These are phyloP conservation scores for Moniliella sp. DNA, from an alignment of 1,284 basidiomycete species.

Conservation along the genomic window DNA sequence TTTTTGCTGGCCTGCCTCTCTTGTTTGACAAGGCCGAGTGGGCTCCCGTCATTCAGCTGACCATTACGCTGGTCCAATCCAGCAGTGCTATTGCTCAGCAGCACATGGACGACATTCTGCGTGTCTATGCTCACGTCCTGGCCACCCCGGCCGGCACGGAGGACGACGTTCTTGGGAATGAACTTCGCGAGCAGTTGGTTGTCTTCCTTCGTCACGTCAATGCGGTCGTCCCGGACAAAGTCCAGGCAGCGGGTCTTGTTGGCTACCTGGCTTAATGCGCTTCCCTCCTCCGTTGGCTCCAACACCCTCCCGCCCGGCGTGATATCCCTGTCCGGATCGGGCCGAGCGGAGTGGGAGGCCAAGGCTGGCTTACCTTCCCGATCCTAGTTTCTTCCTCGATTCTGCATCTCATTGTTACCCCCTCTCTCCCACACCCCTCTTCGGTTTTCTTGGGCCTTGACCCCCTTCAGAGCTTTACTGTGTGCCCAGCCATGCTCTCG, in stretches of 20 bases:
- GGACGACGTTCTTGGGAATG: constrained; percentile 20
- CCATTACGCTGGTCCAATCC: constrained; percentile 66
- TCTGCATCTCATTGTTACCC: no score
- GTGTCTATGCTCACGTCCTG: constrained; percentile 63
- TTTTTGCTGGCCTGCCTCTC: constrained; percentile 62
- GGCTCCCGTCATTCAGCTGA: constrained; percentile 58
- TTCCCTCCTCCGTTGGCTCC: no score
- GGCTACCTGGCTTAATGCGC: constrained; percentile 31
- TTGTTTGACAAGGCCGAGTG: constrained; percentile 54
- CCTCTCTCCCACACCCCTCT: no score
- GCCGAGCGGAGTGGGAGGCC: no score
- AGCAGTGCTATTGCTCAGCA: constrained; percentile 48
- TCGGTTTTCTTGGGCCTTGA: no score
- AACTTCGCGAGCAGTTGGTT: constrained; percentile 37
- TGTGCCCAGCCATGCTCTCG: no score
- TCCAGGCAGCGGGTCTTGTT: constrained; percentile 51
- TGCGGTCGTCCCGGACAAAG: constrained; percentile 48
- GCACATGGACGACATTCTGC: constrained; percentile 58
- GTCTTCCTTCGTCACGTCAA: constrained; percentile 56
- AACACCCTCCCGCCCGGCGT: no score
- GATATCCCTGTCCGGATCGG: no score
- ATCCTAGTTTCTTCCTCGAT: no score
- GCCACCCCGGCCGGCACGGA: no score
- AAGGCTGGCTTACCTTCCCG: no score
- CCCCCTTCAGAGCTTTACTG: no score